phyloP scores from a whole-genome alignment of 768 basidiomycete species.

The Leccinum sublutescens region DNA sequence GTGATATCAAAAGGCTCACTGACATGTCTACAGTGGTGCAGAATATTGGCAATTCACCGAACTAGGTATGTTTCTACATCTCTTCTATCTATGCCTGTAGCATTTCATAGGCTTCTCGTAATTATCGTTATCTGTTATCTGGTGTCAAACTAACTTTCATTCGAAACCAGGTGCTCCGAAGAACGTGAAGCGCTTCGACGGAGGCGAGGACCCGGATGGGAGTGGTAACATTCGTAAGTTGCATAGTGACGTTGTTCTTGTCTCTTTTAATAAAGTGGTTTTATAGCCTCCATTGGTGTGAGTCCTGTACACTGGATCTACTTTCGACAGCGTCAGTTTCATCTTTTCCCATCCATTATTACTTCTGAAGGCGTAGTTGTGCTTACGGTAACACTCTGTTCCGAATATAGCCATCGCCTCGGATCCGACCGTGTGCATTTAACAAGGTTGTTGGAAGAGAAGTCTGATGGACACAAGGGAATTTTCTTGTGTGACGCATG shows the following conservation, averaged over 20 bases:
- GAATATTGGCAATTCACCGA: constrained; percentile 53
- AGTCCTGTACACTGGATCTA: constrained; percentile 47
- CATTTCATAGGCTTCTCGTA: not conserved
- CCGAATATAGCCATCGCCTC: constrained; percentile 28
- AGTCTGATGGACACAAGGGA: constrained; percentile 3
- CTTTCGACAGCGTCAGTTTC: constrained; percentile 42
- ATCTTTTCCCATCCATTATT: not conserved
- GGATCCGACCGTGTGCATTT: constrained; percentile 34
- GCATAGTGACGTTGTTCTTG: not conserved
- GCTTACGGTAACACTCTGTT: constrained; percentile 5
- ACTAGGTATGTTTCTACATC: constrained; percentile 24
- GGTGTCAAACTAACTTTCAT: constrained; percentile 1
- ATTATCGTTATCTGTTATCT: not conserved
- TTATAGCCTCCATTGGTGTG: constrained; percentile 45
- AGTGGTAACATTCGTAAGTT: constrained; percentile 47
- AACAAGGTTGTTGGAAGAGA: not conserved
- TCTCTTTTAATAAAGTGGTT: not conserved
- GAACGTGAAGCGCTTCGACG: constrained; percentile 41
- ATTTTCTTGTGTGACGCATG: not conserved
- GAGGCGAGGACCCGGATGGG: constrained; percentile 47
- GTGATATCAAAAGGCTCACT: not conserved
- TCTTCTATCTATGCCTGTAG: not conserved
- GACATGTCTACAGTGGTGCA: constrained; percentile 23
- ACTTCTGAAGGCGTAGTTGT: not conserved
- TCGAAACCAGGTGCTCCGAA: constrained; percentile 25